phyloP scores from a whole-genome alignment of 2,329 filamentous ascomycete genomes.

The Zymoseptoria crescenta region DNA sequence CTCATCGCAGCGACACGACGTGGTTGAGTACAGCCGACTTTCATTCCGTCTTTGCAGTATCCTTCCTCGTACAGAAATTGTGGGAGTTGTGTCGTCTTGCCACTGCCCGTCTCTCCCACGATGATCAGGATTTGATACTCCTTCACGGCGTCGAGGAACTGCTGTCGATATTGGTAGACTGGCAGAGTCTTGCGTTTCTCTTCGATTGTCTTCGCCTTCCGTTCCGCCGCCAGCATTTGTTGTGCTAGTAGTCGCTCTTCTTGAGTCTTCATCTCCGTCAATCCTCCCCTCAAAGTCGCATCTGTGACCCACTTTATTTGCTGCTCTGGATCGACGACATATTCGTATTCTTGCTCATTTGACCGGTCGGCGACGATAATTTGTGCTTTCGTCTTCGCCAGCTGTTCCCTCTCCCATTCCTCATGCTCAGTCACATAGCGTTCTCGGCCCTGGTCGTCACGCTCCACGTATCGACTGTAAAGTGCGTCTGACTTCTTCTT shows the following conservation, averaged over 20 bases:
- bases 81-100: constrained; percentile 91
- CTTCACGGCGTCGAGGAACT: constrained; percentile 78
- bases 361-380: constrained; percentile 66
- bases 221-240: constrained; percentile 80
- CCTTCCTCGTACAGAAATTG: constrained; percentile 91
- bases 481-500: constrained; percentile 84
- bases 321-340: constrained; percentile 83
- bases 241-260: constrained; percentile 73
- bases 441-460: constrained; percentile 79
- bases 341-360: constrained; percentile 79
- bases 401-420: constrained; percentile 90
- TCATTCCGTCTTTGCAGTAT: constrained; percentile 74
- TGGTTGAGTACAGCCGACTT: constrained; percentile 89
- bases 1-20: constrained; percentile 95
- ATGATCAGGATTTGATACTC: constrained; percentile 84
- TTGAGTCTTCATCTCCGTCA: constrained; percentile 57
- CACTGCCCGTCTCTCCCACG: constrained; percentile 88
- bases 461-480: constrained; percentile 83
- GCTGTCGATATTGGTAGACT: constrained; percentile 78
- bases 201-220: constrained; percentile 79
- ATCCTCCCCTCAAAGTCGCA: constrained; percentile 62
- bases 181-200: constrained; percentile 86
- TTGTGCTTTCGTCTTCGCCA: constrained; percentile 78
- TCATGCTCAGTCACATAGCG: constrained; percentile 89
- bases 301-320: constrained; percentile 80